Percentiles rank a stretch among this genome's conserved stretches.
These are phyloP conservation scores for Leishmania braziliensis DNA, from an alignment of 208 protist genomes.

Conservation along the genomic window DNA sequence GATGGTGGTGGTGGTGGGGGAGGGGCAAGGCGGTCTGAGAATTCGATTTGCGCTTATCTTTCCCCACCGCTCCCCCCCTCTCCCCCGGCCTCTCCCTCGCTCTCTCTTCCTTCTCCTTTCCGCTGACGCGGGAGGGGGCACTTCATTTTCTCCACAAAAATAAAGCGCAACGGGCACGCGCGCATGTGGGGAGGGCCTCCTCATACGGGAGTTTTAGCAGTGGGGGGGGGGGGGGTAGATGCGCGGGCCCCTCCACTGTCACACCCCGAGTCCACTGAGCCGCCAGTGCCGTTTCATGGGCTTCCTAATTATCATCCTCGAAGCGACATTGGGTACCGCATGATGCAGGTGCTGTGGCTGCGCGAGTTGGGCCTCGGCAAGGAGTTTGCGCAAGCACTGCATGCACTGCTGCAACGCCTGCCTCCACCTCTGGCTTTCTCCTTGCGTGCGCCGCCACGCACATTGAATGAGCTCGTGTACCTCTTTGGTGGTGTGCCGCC, in stretches of 20 bases:
- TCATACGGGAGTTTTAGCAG: no score
- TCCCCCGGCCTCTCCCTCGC: no score
- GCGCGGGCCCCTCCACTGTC: conserved; percentile 24
- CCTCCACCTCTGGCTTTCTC: conserved; percentile 31
- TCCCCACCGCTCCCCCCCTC: no score
- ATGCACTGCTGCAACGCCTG: conserved; percentile 26
- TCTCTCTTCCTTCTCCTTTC: not conserved
- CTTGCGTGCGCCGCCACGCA: conserved; percentile 35
- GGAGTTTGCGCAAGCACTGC: conserved; percentile 33
- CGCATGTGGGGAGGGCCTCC: no score
- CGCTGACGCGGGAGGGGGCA: not conserved
- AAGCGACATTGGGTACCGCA: conserved; percentile 47
- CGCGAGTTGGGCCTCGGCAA: conserved; percentile 55
- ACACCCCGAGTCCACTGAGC: not conserved
- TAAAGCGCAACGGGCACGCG: no score
- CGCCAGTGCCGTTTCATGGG: conserved; percentile 44
- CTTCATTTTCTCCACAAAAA: not conserved
- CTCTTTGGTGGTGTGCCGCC: conserved; percentile 36
- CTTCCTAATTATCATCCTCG: conserved; percentile 43
- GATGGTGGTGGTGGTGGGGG: no score
- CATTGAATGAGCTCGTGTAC: conserved; percentile 53
- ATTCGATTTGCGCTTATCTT: no score
- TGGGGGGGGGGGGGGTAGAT: conserved; percentile 16
- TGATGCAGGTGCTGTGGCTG: conserved; percentile 80
- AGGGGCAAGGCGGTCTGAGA: no score